Base-by-base conservation (phyloP, 169 alveolate genomes). In the Plasmodium sp. region DNA sequence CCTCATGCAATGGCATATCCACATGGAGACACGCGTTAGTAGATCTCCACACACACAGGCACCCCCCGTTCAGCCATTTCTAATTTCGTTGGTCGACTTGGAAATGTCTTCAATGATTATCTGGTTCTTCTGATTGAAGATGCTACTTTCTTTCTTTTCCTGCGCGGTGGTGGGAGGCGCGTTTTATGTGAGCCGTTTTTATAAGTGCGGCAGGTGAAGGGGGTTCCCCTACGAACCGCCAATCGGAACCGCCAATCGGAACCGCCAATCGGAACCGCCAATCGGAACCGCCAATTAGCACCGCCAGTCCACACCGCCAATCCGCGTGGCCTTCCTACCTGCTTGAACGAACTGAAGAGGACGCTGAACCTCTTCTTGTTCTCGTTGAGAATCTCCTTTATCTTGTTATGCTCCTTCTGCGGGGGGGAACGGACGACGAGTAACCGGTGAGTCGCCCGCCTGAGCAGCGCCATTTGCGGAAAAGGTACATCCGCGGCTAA, bases 61-160 rank as follows among this genome's bases (percentile, higher is more conserved):
- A 31, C 5, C 43, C 3, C 10, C 12, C 14, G 12, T 27, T 71
- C 73, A 84, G 5, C 51, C 41, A 45, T 48, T 84, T 34, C 56
- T 48, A 12, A 85, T 85, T 85, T 85, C 93, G 9, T 75, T 75
- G 33, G 92, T 84, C 41, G 93, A 85, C 51, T 74, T 77, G 3
- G 84, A 77, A 51, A 85, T 85, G 27, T 85, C 93, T 33, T 85
- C 84, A 75, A 85, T 85, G 31, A 85, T 85, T 31, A 85, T 85
- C 67, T 85, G 86, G n/a, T 75, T 73, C 48, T 74, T 85, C 81
- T 85, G 14, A 33, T 85, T 85, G 80, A 85, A 85, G 54, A 85
- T 77, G 5, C 12, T 36, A 33, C 93, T 85, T 75, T 85, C 93
- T 34, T 77, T 85, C 67, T 85, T 85, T 74, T 85, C 93, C 93